Evolutionary conservation across 345 rosid species (phyloP).

Genomic region (Fremontodendron californicum): DNA sequence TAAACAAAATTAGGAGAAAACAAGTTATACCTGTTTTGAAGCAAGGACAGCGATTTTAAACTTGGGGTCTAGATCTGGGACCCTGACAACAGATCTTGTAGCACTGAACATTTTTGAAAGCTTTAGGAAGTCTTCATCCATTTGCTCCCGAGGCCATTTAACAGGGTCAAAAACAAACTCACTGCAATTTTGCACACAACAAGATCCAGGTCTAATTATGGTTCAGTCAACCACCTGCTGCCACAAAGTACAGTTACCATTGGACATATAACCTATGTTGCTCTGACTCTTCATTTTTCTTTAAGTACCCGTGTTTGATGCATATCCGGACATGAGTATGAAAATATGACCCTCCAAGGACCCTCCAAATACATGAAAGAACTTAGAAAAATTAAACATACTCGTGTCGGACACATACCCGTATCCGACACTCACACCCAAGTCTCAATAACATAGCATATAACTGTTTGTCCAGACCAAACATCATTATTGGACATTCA

Average conservation of each 20-base stretch:
- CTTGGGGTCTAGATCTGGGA: constrained; percentile 74
- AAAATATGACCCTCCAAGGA: no score
- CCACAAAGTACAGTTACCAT: constrained; percentile 8
- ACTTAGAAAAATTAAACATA: no score
- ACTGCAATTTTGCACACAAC: constrained; percentile 32
- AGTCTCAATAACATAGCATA: no score
- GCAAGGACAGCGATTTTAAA: constrained; percentile 77
- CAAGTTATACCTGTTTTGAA: constrained; percentile 64
- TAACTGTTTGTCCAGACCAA: neutral
- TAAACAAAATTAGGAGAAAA: neutral
- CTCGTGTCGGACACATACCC: no score
- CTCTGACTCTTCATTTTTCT: no score
- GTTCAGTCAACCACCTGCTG: neutral
- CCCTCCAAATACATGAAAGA: no score
- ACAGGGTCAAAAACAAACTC: constrained; percentile 69
- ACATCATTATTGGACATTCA: neutral
- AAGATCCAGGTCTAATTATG: constrained; percentile 2
- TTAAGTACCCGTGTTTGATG: no score
- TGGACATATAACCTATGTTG: no score
- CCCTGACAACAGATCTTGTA: constrained; percentile 62
- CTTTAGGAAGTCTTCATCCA: constrained; percentile 65
- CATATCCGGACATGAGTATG: no score
- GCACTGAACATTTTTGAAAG: constrained; percentile 58
- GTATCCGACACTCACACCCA: no score
- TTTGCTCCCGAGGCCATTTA: constrained; percentile 75